Conservation (phyloP, 164 flowering plant species). For the Magnolia sinica region DNA sequence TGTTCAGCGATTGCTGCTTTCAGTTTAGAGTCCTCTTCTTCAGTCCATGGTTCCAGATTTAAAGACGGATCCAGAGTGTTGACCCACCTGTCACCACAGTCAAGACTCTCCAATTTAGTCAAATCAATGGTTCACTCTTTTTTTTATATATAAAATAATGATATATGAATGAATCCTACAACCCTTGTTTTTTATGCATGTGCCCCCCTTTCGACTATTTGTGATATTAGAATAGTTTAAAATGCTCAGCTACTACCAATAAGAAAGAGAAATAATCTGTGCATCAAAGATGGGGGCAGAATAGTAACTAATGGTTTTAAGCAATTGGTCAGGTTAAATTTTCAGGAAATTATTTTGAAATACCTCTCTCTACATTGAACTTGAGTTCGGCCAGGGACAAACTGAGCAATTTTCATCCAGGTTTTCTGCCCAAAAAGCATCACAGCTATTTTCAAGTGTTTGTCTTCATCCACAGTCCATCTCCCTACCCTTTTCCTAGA, state of each 20-base stretch:
- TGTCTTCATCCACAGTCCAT: slow-evolving; percentile 80
- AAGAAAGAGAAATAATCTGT: not conserved
- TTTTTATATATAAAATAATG: no score
- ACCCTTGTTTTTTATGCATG: not conserved
- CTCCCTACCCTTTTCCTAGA: slow-evolving; percentile 56
- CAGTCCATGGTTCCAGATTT: slow-evolving; percentile 63
- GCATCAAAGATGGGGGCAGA: not conserved
- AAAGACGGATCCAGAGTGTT: slow-evolving; percentile 80
- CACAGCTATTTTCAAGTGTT: slow-evolving; percentile 73
- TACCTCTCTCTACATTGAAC: slow-evolving; percentile 97
- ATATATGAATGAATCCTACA: not conserved
- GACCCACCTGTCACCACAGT: slow-evolving; percentile 61
- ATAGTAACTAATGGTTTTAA: not conserved
- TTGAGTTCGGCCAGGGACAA: slow-evolving; percentile 82
- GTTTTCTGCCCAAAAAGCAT: slow-evolving; percentile 69
- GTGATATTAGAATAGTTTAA: no score
- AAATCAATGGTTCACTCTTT: not conserved
- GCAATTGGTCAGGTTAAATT: not conserved
- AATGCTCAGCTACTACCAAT: no score
- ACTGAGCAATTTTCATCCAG: slow-evolving; percentile 75
- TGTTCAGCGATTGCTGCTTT: slow-evolving; percentile 52
- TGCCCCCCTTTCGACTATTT: no score
- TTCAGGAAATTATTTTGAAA: not conserved
- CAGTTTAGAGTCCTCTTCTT: slow-evolving; percentile 69
- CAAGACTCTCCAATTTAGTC: slow-evolving; percentile 15